Conservation (phyloP, 2,329 filamentous ascomycete genomes). For the Pseudogymnoascus sp. region DNA sequence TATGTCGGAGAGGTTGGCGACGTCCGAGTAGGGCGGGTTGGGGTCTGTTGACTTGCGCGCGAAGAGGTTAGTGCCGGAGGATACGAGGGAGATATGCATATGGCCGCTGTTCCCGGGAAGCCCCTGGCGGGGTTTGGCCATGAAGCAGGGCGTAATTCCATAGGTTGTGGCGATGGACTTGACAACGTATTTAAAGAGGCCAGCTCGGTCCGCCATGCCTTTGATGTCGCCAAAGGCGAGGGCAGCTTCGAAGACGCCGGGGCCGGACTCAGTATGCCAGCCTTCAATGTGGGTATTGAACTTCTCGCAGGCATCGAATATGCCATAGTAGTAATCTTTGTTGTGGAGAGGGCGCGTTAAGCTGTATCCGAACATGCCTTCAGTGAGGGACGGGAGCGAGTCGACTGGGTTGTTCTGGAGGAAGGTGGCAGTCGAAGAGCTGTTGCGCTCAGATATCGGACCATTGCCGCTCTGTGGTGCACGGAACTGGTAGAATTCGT, state of each 20-base stretch:
- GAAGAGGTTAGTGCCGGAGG: slow-evolving; percentile 79
- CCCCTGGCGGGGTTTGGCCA: slow-evolving; percentile 91
- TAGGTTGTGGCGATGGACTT: slow-evolving; percentile 81
- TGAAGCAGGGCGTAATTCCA: slow-evolving; percentile 94
- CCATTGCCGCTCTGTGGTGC: slow-evolving; percentile 44
- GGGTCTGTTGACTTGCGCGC: slow-evolving; percentile 63
- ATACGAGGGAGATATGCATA: slow-evolving; percentile 85
- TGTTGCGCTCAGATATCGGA: slow-evolving; percentile 45
- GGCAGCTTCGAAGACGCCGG: slow-evolving; percentile 91
- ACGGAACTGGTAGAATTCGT: slow-evolving; percentile 90
- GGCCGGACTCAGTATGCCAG: slow-evolving; percentile 92
- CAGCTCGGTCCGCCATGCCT: slow-evolving; percentile 85
- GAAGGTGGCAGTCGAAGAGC: slow-evolving; percentile 64
- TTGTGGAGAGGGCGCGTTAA: slow-evolving; percentile 81
- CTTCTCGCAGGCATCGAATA: slow-evolving; percentile 70
- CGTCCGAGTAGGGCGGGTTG: slow-evolving; percentile 63
- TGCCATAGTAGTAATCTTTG: slow-evolving; percentile 83
- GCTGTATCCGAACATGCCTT: slow-evolving; percentile 95
- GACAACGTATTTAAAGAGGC: slow-evolving; percentile 88
- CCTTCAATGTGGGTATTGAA: slow-evolving; percentile 82
- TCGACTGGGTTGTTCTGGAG: slow-evolving; percentile 64
- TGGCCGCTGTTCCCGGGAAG: slow-evolving; percentile 93
- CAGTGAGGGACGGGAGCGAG: slow-evolving; percentile 69
- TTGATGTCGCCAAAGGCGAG: slow-evolving; percentile 82
- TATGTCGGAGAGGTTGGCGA: slow-evolving; percentile 74